phyloP scores from a whole-genome alignment of 108 stramenopile species.

The Epithemia pelagica region DNA sequence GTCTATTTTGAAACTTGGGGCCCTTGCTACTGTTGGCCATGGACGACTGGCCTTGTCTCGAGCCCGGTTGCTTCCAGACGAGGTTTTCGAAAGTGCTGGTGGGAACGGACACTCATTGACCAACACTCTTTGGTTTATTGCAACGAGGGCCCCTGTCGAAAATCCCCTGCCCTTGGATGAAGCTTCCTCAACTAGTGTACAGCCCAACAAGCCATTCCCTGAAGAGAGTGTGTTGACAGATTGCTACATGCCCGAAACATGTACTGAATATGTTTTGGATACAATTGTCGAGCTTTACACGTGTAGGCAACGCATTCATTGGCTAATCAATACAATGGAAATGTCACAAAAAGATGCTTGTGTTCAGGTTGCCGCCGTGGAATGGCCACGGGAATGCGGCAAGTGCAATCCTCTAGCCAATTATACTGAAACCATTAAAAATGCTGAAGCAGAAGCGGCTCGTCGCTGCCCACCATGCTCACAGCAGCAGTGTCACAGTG shows the following conservation, averaged over 20 bases:
- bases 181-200: not conserved
- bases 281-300: slow-evolving; percentile 39
- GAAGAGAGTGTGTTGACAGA: slow-evolving; percentile 27
- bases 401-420: slow-evolving; percentile 36
- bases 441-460: not conserved
- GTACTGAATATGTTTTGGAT: slow-evolving; percentile 47
- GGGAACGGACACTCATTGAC: slow-evolving; percentile 67
- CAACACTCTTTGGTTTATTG: slow-evolving; percentile 75
- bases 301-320: slow-evolving; percentile 57
- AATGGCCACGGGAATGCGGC: slow-evolving; percentile 43
- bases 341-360: slow-evolving; percentile 57
- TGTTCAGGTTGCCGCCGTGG: slow-evolving; percentile 40
- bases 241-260: slow-evolving; percentile 57
- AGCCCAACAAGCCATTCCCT: slow-evolving; percentile 15
- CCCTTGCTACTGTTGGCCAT: slow-evolving; percentile 69
- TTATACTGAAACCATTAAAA: slow-evolving; percentile 7
- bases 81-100: slow-evolving; percentile 57
- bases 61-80: slow-evolving; percentile 33
- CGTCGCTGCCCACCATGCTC: slow-evolving; percentile 40
- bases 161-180: slow-evolving; percentile 28
- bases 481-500: slow-evolving; percentile 38
- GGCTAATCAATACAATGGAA: slow-evolving; percentile 42
- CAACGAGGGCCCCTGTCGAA: slow-evolving; percentile 46
- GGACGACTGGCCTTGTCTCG: slow-evolving; percentile 40
- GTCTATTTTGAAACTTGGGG: slow-evolving; percentile 51